These are phyloP conservation scores for Oidiodendron maius DNA, from an alignment of 495 filamentous ascomycete genomes.

Conservation along the genomic window DNA sequence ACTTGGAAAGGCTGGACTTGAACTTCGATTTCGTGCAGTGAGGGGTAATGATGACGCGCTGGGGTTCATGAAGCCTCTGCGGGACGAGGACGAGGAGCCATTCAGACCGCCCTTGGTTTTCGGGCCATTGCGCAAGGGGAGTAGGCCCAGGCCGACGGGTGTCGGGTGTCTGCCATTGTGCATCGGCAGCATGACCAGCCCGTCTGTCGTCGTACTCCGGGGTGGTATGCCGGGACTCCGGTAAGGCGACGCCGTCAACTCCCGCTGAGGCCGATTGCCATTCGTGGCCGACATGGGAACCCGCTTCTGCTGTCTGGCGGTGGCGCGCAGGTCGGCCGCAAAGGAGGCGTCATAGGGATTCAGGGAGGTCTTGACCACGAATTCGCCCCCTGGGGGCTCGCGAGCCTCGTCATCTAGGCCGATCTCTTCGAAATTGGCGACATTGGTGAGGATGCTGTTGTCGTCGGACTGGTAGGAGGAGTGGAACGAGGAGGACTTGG, in stretches of 20 bases:
- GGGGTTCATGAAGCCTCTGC: conserved; percentile 21
- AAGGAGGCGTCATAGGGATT: conserved; percentile 36
- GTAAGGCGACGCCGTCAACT: conserved; percentile 25
- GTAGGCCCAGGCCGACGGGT: conserved; percentile 12
- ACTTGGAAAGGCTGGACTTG: conserved; percentile 16
- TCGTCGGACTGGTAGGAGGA: conserved; percentile 70
- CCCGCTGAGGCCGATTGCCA: conserved; percentile 19
- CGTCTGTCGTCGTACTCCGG: conserved; percentile 12
- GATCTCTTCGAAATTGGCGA: conserved; percentile 88
- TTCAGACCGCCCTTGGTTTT: background rate
- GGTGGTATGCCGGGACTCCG: conserved; percentile 16
- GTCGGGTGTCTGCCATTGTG: conserved; percentile 19
- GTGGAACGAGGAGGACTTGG: conserved; percentile 76
- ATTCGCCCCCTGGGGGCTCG: conserved; percentile 34
- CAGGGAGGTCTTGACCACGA: conserved; percentile 40
- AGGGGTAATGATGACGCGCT: conserved; percentile 15
- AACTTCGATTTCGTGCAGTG: conserved; percentile 21
- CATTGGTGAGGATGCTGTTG: conserved; percentile 47
- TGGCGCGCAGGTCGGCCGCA: conserved; percentile 27
- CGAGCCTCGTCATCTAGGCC: conserved; percentile 66
- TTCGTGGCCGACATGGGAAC: conserved; percentile 16
- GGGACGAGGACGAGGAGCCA: background rate
- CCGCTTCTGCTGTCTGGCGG: conserved; percentile 22
- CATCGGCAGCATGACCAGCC: conserved; percentile 14
- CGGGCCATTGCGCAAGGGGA: conserved; percentile 23